phyloP scores from a whole-genome alignment of 495 filamentous ascomycete genomes.

The Barbatosphaeria neglecta region DNA sequence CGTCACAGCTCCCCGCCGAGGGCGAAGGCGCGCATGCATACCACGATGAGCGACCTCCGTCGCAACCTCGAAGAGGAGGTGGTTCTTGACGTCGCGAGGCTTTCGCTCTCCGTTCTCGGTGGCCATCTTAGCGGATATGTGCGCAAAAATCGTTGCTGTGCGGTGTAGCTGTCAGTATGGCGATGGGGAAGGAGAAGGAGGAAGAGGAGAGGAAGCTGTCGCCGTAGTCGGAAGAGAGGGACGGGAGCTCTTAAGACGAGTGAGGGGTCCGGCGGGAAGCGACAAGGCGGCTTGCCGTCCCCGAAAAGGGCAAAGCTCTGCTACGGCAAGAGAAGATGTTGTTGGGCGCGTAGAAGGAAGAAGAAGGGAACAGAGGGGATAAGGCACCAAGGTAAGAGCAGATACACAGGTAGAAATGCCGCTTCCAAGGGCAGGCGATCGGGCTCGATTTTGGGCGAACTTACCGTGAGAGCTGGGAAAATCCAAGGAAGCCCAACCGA shows the following conservation, averaged over 20 bases:
- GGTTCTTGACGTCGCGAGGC: conserved; percentile 37
- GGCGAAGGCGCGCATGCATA: conserved; percentile 22
- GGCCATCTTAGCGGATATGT: conserved; percentile 19
- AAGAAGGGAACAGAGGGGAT: too few relatives aligned
- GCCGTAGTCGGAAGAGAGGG: not conserved
- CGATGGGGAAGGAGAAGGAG: too few relatives aligned
- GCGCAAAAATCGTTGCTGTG: not conserved
- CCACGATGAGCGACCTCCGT: conserved; percentile 96
- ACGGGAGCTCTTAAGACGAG: not conserved
- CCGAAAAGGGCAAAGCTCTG: too few relatives aligned
- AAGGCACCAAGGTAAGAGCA: too few relatives aligned
- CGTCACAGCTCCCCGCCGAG: not conserved
- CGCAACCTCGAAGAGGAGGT: conserved; percentile 78
- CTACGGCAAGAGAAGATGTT: too few relatives aligned
- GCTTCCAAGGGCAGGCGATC: too few relatives aligned
- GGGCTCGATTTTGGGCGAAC: too few relatives aligned
- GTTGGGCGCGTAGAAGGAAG: too few relatives aligned
- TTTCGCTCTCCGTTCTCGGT: conserved; percentile 21
- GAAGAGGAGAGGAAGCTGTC: not conserved
- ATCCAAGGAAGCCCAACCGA: not conserved
- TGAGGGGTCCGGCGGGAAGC: too few relatives aligned
- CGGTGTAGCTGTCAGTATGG: not conserved
- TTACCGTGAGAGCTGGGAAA: not conserved
- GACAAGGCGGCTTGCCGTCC: too few relatives aligned
- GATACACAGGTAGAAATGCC: too few relatives aligned